phyloP scores from a whole-genome alignment of 768 basidiomycete genomes.

The Tylopilus felleus region DNA sequence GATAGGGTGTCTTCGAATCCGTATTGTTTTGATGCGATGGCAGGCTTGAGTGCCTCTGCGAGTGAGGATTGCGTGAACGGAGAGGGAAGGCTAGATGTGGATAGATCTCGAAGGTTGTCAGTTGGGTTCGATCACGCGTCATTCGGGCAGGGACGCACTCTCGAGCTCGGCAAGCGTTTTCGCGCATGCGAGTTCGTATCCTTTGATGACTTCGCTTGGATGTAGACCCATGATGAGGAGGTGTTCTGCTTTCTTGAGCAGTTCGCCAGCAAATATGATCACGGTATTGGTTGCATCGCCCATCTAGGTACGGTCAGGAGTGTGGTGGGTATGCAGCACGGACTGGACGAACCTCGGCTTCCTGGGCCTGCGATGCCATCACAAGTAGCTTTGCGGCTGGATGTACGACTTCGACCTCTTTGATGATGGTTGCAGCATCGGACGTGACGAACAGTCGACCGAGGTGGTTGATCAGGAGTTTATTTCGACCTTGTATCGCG shows the following conservation, averaged over 20 bases:
- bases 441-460: conserved; percentile 95
- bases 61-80: conserved; percentile 72
- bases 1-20: conserved; percentile 85
- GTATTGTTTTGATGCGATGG: conserved; percentile 97
- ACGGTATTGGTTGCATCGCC: conserved; percentile 97
- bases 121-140: conserved; percentile 9
- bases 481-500: conserved; percentile 74
- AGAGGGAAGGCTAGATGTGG: conserved; percentile 63
- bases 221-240: conserved; percentile 96
- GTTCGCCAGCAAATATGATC: conserved; percentile 91
- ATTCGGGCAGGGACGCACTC: conserved; percentile 58
- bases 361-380: conserved; percentile 97
- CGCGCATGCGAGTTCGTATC: conserved; percentile 86
- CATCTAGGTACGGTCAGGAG: conserved; percentile 54
- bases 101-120: conserved; percentile 50
- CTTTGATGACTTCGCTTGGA: conserved; percentile 92
- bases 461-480: conserved; percentile 96
- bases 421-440: conserved; percentile 97
- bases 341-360: conserved; percentile 67
- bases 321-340: not conserved
- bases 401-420: conserved; percentile 97
- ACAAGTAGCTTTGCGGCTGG: conserved; percentile 99
- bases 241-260: conserved; percentile 89
- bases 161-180: conserved; percentile 88
- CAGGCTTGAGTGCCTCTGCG: conserved; percentile 75